phyloP scores from a whole-genome alignment of 108 stramenopile genomes.

The Nitzschia putrida region DNA sequence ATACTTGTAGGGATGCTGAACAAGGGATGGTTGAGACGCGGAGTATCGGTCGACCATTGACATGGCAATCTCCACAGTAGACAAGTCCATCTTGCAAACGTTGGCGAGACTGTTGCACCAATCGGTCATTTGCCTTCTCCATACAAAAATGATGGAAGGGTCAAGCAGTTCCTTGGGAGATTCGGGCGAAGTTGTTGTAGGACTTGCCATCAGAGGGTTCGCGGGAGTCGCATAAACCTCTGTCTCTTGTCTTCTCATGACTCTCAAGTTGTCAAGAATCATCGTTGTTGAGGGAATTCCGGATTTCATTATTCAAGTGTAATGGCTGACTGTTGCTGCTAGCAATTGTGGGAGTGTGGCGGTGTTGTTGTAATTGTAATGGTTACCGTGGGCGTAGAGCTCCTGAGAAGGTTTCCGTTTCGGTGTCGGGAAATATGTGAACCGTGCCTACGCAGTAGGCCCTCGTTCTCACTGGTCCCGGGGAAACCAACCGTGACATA shows the following conservation, averaged over 20 bases:
- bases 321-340: too few species aligned
- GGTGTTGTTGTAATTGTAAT: too few species aligned
- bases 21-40: slow-evolving; percentile 14
- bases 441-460: too few species aligned
- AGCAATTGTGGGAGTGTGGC: too few species aligned
- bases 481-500: too few species aligned
- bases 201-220: not conserved
- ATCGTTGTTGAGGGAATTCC: not conserved
- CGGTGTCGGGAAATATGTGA: too few species aligned
- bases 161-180: too few species aligned
- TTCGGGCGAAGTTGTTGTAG: too few species aligned
- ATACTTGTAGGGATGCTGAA: slow-evolving; percentile 40
- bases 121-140: slow-evolving; percentile 42
- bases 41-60: slow-evolving; percentile 62
- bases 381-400: too few species aligned
- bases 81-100: slow-evolving; percentile 57
- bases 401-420: too few species aligned
- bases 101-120: slow-evolving; percentile 64
- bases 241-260: slow-evolving; percentile 6
- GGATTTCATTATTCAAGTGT: too few species aligned
- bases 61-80: slow-evolving; percentile 64
- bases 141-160: not conserved
- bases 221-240: not conserved
- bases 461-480: too few species aligned
- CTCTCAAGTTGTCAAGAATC: slow-evolving; percentile 1